These are phyloP conservation scores for Aureobasidium sp. DNA, from an alignment of 2,329 filamentous ascomycete genomes.

Conservation along the genomic window DNA sequence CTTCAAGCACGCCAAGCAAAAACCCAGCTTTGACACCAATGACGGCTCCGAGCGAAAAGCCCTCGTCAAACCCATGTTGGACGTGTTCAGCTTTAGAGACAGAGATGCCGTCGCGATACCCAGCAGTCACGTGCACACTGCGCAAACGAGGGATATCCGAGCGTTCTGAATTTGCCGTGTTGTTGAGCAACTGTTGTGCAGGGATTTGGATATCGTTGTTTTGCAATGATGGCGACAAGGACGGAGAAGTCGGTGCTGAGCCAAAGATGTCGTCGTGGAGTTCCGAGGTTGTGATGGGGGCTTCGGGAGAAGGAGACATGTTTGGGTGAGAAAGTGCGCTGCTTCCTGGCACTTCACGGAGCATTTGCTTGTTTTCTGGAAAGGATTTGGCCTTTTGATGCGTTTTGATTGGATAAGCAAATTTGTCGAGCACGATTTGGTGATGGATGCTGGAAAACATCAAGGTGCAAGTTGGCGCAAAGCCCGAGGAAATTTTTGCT, in stretches of 20 bases:
- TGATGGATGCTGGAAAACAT: neutral
- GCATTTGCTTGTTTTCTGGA: conserved; percentile 15
- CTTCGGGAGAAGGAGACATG: neutral
- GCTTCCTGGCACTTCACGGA: conserved; percentile 20
- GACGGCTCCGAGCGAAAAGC: conserved; percentile 74
- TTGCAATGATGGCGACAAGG: neutral
- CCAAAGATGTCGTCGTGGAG: conserved; percentile 40
- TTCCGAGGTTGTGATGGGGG: conserved; percentile 14
- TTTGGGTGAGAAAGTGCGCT: neutral
- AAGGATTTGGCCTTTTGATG: no score
- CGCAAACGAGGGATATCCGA: conserved; percentile 70
- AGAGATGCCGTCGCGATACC: conserved; percentile 82
- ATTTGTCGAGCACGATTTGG: neutral
- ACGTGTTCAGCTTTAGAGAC: conserved; percentile 66
- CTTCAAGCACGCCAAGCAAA: conserved; percentile 69
- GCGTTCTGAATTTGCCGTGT: conserved; percentile 30
- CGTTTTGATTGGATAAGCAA: no score
- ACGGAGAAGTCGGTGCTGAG: conserved; percentile 33
- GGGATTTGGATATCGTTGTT: neutral
- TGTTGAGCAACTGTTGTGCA: conserved; percentile 29
- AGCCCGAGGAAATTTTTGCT: neutral
- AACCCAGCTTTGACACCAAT: conserved; percentile 68
- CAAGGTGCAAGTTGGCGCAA: neutral
- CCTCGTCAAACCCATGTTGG: conserved; percentile 86
- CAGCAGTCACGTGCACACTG: conserved; percentile 69